Conservation (phyloP, 768 basidiomycete genomes). For the Termitomyces eurrhizus region DNA sequence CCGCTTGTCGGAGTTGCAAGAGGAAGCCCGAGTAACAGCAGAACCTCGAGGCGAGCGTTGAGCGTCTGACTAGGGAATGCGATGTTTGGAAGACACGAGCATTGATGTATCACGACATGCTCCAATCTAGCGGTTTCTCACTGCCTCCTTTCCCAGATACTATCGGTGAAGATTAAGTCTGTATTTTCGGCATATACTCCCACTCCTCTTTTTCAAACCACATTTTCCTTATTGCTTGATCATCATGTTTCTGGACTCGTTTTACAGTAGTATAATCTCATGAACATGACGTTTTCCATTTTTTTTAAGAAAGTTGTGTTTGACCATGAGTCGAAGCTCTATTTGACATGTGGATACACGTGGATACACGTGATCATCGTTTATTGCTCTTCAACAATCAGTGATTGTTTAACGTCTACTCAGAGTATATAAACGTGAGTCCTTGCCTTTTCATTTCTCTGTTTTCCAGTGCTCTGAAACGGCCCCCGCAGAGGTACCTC, state of each 20-base stretch:
- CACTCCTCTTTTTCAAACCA: neutral
- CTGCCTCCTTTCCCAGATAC: constrained; percentile 31
- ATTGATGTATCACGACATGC: constrained; percentile 34
- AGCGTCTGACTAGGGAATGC: constrained; percentile 40
- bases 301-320: no score
- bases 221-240: neutral
- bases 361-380: no score
- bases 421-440: no score
- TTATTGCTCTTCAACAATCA: no score
- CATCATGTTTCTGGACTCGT: constrained; percentile 3
- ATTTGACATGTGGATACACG: no score
- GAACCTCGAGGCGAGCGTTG: constrained; percentile 50
- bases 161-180: constrained; percentile 26
- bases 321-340: no score
- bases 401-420: no score
- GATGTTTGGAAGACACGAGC: constrained; percentile 56
- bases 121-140: constrained; percentile 41
- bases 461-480: no score
- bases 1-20: constrained; percentile 71
- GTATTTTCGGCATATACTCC: constrained; percentile 8
- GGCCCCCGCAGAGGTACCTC: no score
- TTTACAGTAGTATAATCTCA: no score
- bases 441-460: no score
- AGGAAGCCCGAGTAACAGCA: constrained; percentile 71
- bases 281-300: no score